A percentile compares a stretch with the other conserved stretches of the same genome.
These are phyloP conservation scores for Crithidia acanthocephali DNA, from an alignment of 208 protist species.

Conservation along the genomic window DNA sequence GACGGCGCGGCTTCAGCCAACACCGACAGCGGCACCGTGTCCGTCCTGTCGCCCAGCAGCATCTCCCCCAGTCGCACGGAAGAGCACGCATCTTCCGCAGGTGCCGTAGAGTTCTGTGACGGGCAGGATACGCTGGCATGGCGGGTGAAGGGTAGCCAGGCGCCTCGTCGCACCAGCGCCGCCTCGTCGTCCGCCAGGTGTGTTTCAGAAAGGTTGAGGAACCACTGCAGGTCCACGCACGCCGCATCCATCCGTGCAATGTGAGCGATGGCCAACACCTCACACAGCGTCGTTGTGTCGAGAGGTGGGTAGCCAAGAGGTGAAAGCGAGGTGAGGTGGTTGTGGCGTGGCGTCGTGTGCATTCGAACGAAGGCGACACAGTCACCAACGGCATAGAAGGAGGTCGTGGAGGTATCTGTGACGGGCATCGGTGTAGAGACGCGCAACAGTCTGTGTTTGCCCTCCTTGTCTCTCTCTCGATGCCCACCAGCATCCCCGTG, in stretches of 20 bases:
- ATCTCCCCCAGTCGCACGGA: slow-evolving; percentile 19
- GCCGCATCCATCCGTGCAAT: background rate
- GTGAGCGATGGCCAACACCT: slow-evolving; percentile 29
- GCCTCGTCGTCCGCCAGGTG: slow-evolving; percentile 25
- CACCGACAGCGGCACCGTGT: slow-evolving; percentile 11
- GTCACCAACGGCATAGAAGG: background rate
- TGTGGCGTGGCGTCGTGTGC: background rate
- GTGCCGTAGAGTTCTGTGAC: background rate
- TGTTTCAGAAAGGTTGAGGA: slow-evolving; percentile 24
- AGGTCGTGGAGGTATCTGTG: background rate
- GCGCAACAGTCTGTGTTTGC: background rate
- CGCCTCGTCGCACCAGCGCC: slow-evolving; percentile 29
- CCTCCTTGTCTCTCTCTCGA: background rate
- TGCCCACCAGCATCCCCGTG: too few species aligned
- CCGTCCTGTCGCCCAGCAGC: slow-evolving; percentile 17
- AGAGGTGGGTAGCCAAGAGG: background rate
- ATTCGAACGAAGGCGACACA: slow-evolving; percentile 23
- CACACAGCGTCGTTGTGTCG: background rate
- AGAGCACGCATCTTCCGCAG: background rate
- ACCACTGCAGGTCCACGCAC: slow-evolving; percentile 28
- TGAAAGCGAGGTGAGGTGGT: background rate
- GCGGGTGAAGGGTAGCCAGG: slow-evolving; percentile 17
- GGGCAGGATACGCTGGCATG: background rate
- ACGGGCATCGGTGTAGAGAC: background rate
- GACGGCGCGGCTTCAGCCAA: background rate